A percentile compares a stretch with the other conserved stretches of the same genome.
Evolutionary conservation across 1,139 yeast species (phyloP).

Genomic region (Debaryomyces psychrophilus): DNA sequence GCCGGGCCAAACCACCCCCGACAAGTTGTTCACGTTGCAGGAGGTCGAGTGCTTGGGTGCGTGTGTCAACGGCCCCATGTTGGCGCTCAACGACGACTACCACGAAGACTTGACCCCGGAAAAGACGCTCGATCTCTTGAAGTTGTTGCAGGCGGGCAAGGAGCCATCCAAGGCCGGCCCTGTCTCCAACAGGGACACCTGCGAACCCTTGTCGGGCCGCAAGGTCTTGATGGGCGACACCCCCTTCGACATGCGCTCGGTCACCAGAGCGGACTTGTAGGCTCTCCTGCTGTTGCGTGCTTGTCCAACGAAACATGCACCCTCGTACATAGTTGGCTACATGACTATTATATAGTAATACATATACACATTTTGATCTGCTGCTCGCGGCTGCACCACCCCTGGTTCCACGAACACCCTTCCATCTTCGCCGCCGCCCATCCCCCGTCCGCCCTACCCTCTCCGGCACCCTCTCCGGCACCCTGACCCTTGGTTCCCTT

Average conservation of each 20-base stretch:
- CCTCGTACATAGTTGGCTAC: slow-evolving; percentile 3
- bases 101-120: slow-evolving; percentile 81
- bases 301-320: slow-evolving; percentile 5
- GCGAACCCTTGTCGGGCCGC: slow-evolving; percentile 78
- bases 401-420: too few relatives aligned
- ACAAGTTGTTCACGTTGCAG: slow-evolving; percentile 76
- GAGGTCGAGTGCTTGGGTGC: slow-evolving; percentile 95
- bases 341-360: slow-evolving; percentile 5
- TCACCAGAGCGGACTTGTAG: slow-evolving; percentile 38
- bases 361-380: slow-evolving; percentile 1
- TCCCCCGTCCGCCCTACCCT: too few relatives aligned
- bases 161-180: slow-evolving; percentile 65
- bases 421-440: too few relatives aligned
- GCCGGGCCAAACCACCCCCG: slow-evolving; percentile 81
- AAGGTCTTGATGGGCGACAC: slow-evolving; percentile 63
- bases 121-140: slow-evolving; percentile 61
- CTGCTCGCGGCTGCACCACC: background rate
- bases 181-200: slow-evolving; percentile 64
- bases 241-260: slow-evolving; percentile 68
- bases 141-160: slow-evolving; percentile 65
- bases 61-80: slow-evolving; percentile 89
- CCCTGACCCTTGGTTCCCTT: background rate
- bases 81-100: slow-evolving; percentile 82
- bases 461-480: too few relatives aligned
- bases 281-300: background rate